Base-by-base conservation (phyloP, 768 basidiomycete genomes). In the Mycena pura region DNA sequence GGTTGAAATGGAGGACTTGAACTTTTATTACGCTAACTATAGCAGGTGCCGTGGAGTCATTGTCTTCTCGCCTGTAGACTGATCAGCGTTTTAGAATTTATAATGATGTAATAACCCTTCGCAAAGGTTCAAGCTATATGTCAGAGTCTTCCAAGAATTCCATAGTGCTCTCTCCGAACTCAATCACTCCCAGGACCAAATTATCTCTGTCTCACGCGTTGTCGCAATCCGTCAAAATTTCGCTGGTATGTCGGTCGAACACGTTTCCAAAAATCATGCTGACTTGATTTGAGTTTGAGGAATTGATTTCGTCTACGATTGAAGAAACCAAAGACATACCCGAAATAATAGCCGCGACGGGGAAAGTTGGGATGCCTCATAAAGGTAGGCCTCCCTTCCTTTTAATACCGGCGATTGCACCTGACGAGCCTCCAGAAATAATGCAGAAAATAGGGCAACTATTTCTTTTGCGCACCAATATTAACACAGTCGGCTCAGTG, bases 301-400 rank as follows among this genome's bases (percentile, higher is more conserved):
- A 92, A 41, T 82, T 96, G 39, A 94, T 98, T 63, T 92, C 93
- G 39, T 85, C 86, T 17, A 97, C 95, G 44, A 96, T 98, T 69
- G 95, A 96, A 72, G 93, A 96, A 71, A 98, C 96, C 2, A 96
- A 96, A 72, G 93, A 96, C 71, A 94, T 97, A 55, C 96, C 96
- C 36, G 94, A 95, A 76, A 84, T 89, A 57, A 91, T 98, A 52
- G 92, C 92, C 52, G 93, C 96, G 74, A 96, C 94, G 1, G 96
- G 96, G 10, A 95, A 96, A 77, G 96, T 98, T 63, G 92, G 91
- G 39, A 91, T 91, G 84, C 86, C 89, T 17, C 91, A 92, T 72
- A 91, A 90, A 81, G 89, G 90, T 88, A 56, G 17, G 72, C 69
- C 38, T 44, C 41, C 24, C 24, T 52, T 57, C 54, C 24, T 40